These are phyloP conservation scores for Fagus crenata DNA, from an alignment of 306 rosid species.

Conservation along the genomic window DNA sequence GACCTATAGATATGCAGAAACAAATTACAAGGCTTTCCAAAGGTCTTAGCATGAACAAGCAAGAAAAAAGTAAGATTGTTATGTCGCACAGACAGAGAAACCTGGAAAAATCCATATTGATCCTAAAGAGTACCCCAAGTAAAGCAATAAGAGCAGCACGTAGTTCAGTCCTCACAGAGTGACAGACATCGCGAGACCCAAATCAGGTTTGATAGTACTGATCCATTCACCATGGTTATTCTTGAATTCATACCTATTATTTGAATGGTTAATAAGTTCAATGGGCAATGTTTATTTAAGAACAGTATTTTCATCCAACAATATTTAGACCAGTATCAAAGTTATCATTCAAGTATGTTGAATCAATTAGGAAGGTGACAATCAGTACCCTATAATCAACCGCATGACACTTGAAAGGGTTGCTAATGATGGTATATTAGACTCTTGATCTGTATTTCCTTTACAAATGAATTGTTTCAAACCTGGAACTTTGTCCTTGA, in stretches of 20 bases:
- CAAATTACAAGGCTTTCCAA: too few species aligned
- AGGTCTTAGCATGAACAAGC: too few species aligned
- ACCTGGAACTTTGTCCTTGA: constrained; percentile 48
- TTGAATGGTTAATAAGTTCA: constrained; percentile 17
- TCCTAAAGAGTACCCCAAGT: too few species aligned
- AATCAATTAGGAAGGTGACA: background rate
- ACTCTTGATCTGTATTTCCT: constrained; percentile 45
- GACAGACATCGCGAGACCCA: constrained; percentile 75
- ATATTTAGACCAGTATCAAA: too few species aligned
- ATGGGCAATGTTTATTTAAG: background rate
- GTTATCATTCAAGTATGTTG: too few species aligned
- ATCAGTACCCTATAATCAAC: constrained; percentile 60
- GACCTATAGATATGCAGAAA: too few species aligned
- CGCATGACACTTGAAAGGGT: constrained; percentile 80
- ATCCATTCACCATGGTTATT: constrained; percentile 84
- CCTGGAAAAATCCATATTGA: background rate
- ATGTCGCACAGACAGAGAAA: background rate
- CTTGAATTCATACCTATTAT: constrained; percentile 75
- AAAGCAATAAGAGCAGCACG: constrained; percentile 47
- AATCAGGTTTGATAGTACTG: constrained; percentile 53
- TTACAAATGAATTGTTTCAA: constrained; percentile 56
- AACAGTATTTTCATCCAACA: too few species aligned
- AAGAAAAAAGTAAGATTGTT: too few species aligned
- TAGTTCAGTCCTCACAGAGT: constrained; percentile 43
- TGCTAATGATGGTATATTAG: constrained; percentile 68